Percentiles rank a stretch among this genome's conserved stretches.
Evolutionary conservation across 768 basidiomycete species (phyloP).

Genomic region (Podaxis sp.): DNA sequence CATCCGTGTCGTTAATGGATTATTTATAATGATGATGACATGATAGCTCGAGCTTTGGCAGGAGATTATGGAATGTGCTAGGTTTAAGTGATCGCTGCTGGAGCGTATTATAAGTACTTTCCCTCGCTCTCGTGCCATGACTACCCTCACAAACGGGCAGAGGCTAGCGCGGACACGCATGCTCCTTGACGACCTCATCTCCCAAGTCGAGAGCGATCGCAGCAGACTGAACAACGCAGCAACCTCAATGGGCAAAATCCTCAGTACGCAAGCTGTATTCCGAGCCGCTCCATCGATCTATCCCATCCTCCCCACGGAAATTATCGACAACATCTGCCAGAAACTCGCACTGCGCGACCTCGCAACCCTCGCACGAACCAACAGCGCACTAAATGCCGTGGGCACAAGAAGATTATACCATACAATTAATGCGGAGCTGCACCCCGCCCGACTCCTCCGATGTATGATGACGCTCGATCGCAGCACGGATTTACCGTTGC

Average conservation of each 20-base stretch:
- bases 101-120: too few species aligned
- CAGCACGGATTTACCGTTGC: conserved; percentile 33
- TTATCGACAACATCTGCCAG: conserved; percentile 27
- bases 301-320: conserved; percentile 26
- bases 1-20: not conserved
- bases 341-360: conserved; percentile 24
- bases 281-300: not conserved
- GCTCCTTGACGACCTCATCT: conserved; percentile 14
- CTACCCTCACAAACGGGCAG: not conserved
- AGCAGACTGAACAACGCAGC: not conserved
- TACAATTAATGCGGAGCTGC: conserved; percentile 8
- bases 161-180: conserved; percentile 11
- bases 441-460: conserved; percentile 22
- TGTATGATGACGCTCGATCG: conserved; percentile 42
- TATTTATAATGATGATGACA: not conserved
- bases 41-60: not conserved
- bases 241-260: not conserved
- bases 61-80: too few species aligned
- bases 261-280: not conserved
- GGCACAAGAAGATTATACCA: conserved; percentile 27
- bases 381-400: conserved; percentile 23
- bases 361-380: conserved; percentile 19
- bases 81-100: too few species aligned
- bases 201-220: conserved; percentile 14
- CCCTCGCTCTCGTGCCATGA: conserved; percentile 6